Conservation (phyloP, 164 flowering plant genomes). For the Akebia trifoliata region DNA sequence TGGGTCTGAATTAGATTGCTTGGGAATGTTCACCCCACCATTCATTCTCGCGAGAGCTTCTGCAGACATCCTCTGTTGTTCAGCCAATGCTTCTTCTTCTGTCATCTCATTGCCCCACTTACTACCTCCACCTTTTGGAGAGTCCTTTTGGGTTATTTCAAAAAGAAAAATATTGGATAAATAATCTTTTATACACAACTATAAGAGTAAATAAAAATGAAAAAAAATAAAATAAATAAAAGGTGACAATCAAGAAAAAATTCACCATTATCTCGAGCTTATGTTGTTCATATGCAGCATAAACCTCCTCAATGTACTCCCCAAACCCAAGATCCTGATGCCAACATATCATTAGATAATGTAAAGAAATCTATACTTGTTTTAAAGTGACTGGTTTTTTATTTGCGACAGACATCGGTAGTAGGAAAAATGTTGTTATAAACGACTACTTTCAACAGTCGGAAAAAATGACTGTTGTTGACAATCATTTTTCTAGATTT, state of each 20-base stretch:
- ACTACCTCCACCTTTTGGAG: conserved; percentile 61
- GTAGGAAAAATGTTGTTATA: too few species aligned
- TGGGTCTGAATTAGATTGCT: conserved; percentile 51
- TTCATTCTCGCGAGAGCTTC: conserved; percentile 99
- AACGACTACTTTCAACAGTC: too few species aligned
- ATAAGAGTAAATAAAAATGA: not conserved
- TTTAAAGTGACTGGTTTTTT: too few species aligned
- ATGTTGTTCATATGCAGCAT: conserved; percentile 95
- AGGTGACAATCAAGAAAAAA: conserved; percentile 1
- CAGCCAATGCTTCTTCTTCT: conserved; percentile 93
- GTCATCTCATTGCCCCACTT: conserved; percentile 83
- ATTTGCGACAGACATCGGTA: too few species aligned
- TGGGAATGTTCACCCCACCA: conserved; percentile 49
- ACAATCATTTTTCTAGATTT: too few species aligned
- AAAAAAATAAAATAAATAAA: too few species aligned
- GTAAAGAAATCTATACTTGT: too few species aligned
- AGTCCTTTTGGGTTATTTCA: conserved; percentile 41
- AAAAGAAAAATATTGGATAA: not conserved
- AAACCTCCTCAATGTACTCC: conserved; percentile 93
- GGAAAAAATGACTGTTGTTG: too few species aligned
- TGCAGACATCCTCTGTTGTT: conserved; percentile 99
- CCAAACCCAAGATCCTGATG: conserved; percentile 92
- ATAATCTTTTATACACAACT: not conserved
- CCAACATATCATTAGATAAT: not conserved
- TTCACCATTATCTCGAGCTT: conserved; percentile 87